Evolutionary conservation across 495 filamentous ascomycete genomes (phyloP), one percentile per base, ranked within the genome.

Genomic region (Annulohypoxylon bovei): DNA sequence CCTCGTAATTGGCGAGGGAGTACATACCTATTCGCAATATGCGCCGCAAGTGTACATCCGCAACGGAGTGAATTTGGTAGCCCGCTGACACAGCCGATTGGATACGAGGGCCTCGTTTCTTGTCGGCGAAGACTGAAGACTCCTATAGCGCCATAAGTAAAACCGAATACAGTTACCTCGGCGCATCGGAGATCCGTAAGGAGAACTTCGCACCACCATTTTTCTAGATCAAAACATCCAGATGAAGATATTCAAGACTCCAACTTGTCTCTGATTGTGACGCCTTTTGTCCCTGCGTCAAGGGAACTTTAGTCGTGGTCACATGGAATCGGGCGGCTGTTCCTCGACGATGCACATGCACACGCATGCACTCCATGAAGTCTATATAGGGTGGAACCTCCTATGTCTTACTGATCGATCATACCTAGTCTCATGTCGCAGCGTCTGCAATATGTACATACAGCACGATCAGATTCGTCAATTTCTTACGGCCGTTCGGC

Each of bases 301-400:
- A 50, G 2, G 44, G 46, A 50, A 50, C 23, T 50, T 50, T 28
- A 28, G 16, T 20, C 37, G 16, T 22, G 1, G 16, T 35, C 23
- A 12, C 40, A 46, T 33, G 39, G 6, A 25, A 20, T 18, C 35
- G 16, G 46, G 27, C 25, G 52, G 23, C 16, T 30, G 30, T 40
- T 44, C 9, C 23, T 18, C 23, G 61, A 40, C 3, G 12, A 37
- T 37, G 27, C 33, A 33, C 16, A 18, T 30, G 18, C 33, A 33
- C 20, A 25, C 50, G 23, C 40, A 65, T 59, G 56, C 46, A 54
- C 64, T 35, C 64, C 33, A 37, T 35, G 37, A 47, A 37, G n/a
- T 16, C 37, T 16, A 22, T 30, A 16, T 28, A 16, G 12, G 5
- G 20, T 49, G 39, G 40, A 37, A 49, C 20, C 52, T 39, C 0